Conservation (phyloP, 169 alveolate genomes). For the Plasmodium sp. region DNA sequence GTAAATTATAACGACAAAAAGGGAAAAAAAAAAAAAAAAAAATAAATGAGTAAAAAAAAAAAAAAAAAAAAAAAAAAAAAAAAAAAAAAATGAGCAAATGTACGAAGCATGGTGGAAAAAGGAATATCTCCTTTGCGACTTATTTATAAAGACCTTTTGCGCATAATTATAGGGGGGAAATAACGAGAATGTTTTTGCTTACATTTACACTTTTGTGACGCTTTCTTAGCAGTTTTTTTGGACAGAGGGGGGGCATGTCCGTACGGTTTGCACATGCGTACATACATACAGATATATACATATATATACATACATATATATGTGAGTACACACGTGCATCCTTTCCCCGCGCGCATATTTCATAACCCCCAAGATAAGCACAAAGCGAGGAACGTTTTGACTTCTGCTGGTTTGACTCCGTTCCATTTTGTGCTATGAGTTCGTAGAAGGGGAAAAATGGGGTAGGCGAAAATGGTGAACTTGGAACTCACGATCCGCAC, state of each 20-base stretch:
- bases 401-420: neutral
- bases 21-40: no score
- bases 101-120: neutral
- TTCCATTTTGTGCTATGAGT: neutral
- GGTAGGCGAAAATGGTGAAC: neutral
- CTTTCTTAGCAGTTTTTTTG: neutral
- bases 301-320: neutral
- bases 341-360: neutral
- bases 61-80: neutral
- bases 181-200: conserved; percentile 7
- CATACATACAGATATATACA: conserved; percentile 3
- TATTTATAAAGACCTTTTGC: neutral
- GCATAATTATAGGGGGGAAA: neutral
- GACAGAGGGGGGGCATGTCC: conserved; percentile 31
- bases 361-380: neutral
- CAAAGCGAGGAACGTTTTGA: neutral
- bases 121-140: neutral
- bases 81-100: neutral
- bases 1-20: neutral
- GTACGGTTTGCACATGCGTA: neutral
- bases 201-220: neutral
- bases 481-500: neutral
- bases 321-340: neutral
- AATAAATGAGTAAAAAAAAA: neutral
- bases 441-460: neutral